These are phyloP conservation scores for Gracilaria gracilis DNA, from an alignment of 23 red algal species.

Conservation along the genomic window DNA sequence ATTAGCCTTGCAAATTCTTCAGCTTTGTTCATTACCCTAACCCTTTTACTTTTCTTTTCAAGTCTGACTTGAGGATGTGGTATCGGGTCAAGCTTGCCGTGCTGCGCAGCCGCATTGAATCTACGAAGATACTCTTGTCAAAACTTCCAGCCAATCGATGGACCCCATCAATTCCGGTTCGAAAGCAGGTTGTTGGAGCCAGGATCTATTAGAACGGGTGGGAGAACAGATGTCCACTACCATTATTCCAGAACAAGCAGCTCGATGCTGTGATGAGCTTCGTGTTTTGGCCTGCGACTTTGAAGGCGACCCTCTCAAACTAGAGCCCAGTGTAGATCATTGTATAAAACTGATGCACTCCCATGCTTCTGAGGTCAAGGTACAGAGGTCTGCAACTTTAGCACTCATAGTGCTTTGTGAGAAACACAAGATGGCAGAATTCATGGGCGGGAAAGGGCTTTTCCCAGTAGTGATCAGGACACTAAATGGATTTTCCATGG, in stretches of 20 bases:
- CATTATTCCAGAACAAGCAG: not conserved
- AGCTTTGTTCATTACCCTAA: no score
- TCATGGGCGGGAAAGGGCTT: not conserved
- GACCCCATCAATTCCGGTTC: not conserved
- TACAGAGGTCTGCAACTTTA: conserved; percentile 17
- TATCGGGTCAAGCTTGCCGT: not conserved
- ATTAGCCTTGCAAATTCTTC: no score
- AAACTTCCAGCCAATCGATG: not conserved
- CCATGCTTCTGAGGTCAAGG: not conserved
- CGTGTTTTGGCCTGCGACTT: conserved; percentile 17
- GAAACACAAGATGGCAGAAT: conserved; percentile 19
- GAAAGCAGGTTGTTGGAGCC: not conserved
- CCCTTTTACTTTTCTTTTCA: no score
- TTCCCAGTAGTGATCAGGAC: not conserved
- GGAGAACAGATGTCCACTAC: not conserved
- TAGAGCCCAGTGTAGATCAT: not conserved
- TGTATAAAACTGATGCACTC: conserved; percentile 2
- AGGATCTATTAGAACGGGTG: not conserved
- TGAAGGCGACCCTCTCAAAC: no score
- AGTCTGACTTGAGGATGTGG: not conserved
- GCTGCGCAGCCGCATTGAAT: not conserved
- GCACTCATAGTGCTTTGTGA: conserved; percentile 49
- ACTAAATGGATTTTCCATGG: not conserved
- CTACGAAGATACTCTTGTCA: not conserved
- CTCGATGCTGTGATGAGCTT: not conserved